A percentile compares a stretch with the other conserved stretches of the same genome.
Conservation (phyloP, 306 rosid genomes). For the Biancaea sappan region DNA sequence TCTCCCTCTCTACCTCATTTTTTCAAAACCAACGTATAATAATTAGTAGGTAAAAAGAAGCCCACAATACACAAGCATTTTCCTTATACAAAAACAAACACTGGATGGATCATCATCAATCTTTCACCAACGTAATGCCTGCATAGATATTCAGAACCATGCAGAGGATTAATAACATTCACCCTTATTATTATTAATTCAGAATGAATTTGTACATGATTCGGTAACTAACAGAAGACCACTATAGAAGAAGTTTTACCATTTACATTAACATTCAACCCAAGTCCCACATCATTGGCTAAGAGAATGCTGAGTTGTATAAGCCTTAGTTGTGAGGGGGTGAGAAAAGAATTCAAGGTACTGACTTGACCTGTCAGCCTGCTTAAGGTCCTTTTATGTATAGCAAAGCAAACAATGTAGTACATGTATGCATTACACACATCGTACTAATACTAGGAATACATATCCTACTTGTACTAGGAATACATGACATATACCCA, state of each 20-base stretch:
- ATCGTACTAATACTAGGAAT: neutral
- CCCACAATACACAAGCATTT: neutral
- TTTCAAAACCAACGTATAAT: neutral
- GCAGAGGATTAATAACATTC: neutral
- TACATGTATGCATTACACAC: neutral
- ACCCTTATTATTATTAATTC: too few relatives aligned
- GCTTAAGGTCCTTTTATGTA: too few relatives aligned
- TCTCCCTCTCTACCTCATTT: neutral
- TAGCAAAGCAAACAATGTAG: neutral
- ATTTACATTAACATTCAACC: neutral
- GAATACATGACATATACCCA: neutral
- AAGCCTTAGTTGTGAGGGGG: neutral
- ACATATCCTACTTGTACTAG: neutral
- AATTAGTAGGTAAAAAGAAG: constrained; percentile 8
- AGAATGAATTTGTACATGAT: too few relatives aligned
- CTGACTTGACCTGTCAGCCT: neutral
- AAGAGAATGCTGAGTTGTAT: neutral
- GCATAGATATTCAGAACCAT: neutral
- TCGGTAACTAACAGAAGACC: too few relatives aligned
- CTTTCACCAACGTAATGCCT: neutral
- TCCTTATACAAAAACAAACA: neutral
- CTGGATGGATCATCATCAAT: neutral
- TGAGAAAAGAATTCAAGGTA: neutral
- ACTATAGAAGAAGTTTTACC: too few relatives aligned
- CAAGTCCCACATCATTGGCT: neutral